Evolutionary conservation across 192 early-diverging fungal species (phyloP), one percentile per base, ranked within the genome.

Genomic region (Coemansia sp.): DNA sequence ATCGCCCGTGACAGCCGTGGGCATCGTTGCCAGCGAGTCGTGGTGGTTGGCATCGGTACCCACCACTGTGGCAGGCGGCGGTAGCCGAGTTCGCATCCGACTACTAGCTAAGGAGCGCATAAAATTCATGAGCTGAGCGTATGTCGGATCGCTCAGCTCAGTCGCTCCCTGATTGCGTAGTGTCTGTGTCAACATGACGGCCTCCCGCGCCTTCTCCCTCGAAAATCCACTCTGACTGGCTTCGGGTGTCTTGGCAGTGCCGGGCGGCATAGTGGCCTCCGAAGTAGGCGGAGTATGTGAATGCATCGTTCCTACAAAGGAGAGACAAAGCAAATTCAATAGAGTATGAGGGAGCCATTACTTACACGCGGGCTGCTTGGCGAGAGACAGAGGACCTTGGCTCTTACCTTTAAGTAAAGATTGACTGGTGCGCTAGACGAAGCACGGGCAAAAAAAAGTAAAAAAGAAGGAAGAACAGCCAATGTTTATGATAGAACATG

Each of bases 101-200:
- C 65, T 59, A 14, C 57, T 57, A n/a, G 72, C 72, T 52, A 80
- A 79, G 8, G 64, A 68, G 21, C 75, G 87, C 64, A 85, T 66
- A 9, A 77, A 73, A 0, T 68, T 58, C 75, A 93, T 72, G 33
- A 93, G 77, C 64, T 87, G 82, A 33, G 89, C 92, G 65, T n/a
- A n/a, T n/a, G n/a, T n/a, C n/a, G 84, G 91, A 66, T 94, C 91
- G 69, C 86, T 92, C 41, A 85, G 84, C 83, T 96, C 92, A 8
- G 86, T 94, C 14, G 89, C 87, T 16, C 93, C 92, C 13, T 74
- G 77, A 9, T 78, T 69, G 61, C 90, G 86, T 75, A 90, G 62
- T 21, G 70, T 59, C 62, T 87, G 83, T 21, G 75, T 72, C 14
- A 66, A 69, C 68, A 71, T 48, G 3, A 76, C 59, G 3, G 75